A percentile compares a stretch with the other conserved stretches of the same genome.
Conservation (phyloP, 257 asterid species). For the Mentha longifolia region DNA sequence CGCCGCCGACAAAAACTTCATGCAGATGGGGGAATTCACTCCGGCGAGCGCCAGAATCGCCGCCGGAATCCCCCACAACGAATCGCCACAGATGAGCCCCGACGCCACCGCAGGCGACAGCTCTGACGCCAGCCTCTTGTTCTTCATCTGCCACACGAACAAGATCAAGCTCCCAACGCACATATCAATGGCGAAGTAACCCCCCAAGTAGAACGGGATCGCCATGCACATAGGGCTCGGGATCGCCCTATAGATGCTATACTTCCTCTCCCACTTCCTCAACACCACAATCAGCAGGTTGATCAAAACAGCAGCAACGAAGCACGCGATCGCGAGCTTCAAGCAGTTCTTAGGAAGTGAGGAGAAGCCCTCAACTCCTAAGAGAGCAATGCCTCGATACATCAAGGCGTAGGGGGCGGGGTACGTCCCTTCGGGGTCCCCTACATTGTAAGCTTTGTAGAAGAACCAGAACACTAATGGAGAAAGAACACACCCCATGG, state of each 20-base stretch:
- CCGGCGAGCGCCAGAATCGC: conserved; percentile 62
- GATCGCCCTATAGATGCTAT: conserved; percentile 48
- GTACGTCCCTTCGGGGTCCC: conserved; percentile 53
- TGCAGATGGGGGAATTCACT: conserved; percentile 63
- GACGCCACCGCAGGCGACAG: conserved; percentile 70
- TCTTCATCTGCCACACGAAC: conserved; percentile 42
- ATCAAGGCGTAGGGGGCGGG: conserved; percentile 56
- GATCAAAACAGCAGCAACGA: conserved; percentile 40
- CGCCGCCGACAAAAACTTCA: conserved; percentile 49
- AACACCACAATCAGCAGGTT: conserved; percentile 31
- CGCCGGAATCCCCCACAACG: conserved; percentile 78
- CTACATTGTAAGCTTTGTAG: conserved; percentile 50
- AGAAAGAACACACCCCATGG: conserved; percentile 51
- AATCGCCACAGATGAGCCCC: conserved; percentile 80
- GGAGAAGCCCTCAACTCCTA: conserved; percentile 62
- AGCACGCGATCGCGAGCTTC: conserved; percentile 44
- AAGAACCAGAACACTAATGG: conserved; percentile 72
- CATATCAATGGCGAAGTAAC: conserved; percentile 76
- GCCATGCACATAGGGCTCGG: conserved; percentile 93
- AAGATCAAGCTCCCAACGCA: conserved; percentile 76
- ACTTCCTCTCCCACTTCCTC: conserved; percentile 47
- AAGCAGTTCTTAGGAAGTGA: conserved; percentile 69
- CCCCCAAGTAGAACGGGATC: conserved; percentile 72
- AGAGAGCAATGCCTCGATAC: conserved; percentile 59
- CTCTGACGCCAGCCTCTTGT: conserved; percentile 42